Conservation (phyloP, 495 filamentous ascomycete genomes). For the Podospora anserina region DNA sequence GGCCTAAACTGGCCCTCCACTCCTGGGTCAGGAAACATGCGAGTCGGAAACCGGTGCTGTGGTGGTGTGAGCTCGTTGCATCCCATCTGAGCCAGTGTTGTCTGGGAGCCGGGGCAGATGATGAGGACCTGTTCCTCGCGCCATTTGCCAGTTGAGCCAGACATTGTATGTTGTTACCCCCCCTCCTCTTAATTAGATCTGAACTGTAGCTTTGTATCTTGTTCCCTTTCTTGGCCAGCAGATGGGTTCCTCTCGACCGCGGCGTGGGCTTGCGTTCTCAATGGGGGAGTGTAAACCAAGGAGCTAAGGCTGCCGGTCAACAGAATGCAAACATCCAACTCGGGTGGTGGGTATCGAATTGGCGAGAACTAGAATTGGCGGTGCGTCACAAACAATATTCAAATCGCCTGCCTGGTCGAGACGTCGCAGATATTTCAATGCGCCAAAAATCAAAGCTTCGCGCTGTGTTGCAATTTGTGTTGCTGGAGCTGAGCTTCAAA, state of each 20-base stretch:
- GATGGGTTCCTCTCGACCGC: not conserved
- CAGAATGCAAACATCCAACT: not conserved
- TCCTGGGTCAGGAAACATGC: constrained; percentile 87
- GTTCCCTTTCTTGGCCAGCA: not conserved
- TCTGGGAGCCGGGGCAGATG: constrained; percentile 91
- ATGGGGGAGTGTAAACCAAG: not conserved
- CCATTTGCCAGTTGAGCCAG: constrained; percentile 48
- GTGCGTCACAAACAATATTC: not conserved
- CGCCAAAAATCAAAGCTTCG: not conserved
- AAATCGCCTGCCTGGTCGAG: not conserved
- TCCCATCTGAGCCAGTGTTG: constrained; percentile 89
- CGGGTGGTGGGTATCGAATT: not conserved
- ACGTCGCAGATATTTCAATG: not conserved
- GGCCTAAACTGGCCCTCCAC: constrained; percentile 73
- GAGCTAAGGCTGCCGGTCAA: not conserved
- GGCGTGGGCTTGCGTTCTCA: not conserved
- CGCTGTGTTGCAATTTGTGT: not conserved
- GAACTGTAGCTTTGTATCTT: not conserved
- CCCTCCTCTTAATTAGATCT: not conserved
- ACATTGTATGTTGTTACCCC: constrained; percentile 31
- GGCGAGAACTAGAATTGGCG: not conserved
- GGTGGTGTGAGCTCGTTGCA: constrained; percentile 90
- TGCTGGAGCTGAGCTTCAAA: not conserved
- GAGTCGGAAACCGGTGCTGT: constrained; percentile 72
- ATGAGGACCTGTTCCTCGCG: constrained; percentile 59